Conservation (phyloP, 1,284 basidiomycete genomes). For the Ustilago cynodontis region DNA sequence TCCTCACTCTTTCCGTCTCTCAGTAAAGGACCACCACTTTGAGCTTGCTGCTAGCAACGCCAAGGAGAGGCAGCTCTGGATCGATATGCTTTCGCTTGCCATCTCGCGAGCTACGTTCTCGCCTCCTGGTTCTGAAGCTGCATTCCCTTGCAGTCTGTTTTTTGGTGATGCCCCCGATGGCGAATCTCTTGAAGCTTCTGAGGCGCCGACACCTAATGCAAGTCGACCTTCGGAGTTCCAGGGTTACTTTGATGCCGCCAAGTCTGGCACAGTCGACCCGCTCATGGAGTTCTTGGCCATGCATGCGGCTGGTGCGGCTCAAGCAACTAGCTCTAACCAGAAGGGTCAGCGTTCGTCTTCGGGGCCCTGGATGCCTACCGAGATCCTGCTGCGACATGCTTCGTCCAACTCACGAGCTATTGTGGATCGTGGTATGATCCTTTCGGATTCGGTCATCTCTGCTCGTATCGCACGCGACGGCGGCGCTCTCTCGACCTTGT, state of each 20-base stretch:
- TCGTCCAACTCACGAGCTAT: conserved; percentile 59
- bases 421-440: conserved; percentile 65
- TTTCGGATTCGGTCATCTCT: conserved; percentile 63
- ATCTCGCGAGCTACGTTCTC: conserved; percentile 49
- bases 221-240: conserved; percentile 35
- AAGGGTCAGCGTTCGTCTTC: conserved; percentile 37
- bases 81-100: conserved; percentile 54
- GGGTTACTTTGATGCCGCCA: conserved; percentile 36
- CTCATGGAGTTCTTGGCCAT: conserved; percentile 55
- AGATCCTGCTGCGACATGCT: conserved; percentile 61
- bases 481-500: conserved; percentile 41
- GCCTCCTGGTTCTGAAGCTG: conserved; percentile 44
- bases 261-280: conserved; percentile 27
- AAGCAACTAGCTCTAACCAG: conserved; percentile 30
- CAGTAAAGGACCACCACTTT: conserved; percentile 65
- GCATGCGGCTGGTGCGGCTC: conserved; percentile 47
- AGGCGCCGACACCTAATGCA: conserved; percentile 49
- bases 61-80: conserved; percentile 64
- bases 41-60: conserved; percentile 64
- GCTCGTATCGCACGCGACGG: conserved; percentile 53
- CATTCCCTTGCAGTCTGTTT: conserved; percentile 60
- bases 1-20: conserved; percentile 63
- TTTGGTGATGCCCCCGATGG: conserved; percentile 37
- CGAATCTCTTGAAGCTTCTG: conserved; percentile 30
- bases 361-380: conserved; percentile 51